Base-by-base conservation (phyloP, 306 rosid species). In the Cajanus cajan region DNA sequence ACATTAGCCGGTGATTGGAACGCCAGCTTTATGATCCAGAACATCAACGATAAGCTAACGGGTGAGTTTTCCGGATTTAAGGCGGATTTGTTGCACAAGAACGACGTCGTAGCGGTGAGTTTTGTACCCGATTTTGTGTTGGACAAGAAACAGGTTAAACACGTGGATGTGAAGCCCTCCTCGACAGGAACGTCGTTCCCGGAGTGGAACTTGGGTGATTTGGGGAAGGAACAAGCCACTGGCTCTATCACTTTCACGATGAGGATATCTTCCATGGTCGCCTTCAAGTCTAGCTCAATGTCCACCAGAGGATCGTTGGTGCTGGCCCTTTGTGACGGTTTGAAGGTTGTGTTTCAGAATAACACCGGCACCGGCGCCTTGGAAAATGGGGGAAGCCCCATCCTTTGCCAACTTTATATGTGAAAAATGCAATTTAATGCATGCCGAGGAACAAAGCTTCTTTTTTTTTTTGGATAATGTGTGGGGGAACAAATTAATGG, bases 331-430 rank as follows among this genome's bases (percentile, higher is more conserved):
- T 93, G 96, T 48, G 45, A 40, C 2, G 77, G 75, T 19, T 65
- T 91, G 82, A 87, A 81, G 76, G 70, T 93, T 66, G 55, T 15
- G n/a, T 87, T 89, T 47, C 34, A 40, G 25, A 81, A 77, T 15
- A 24, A 37, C n/a, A 37, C 82, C 2, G 12, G 0, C 2, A 19
- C 3, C 0, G 92, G 80, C 6, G 1, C 58, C 0, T 12, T 78
- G 58, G 45, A 50, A 3, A 19, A 45, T 48, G 39, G 9, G 6
- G 77, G 70, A 39, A 11, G 37, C 2, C 57, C 73, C 33, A 3
- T 57, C 19, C 6, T 2, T n/a, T 78, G 57, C 15, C 5, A 4
- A 18, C 13, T 76, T 68, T 76, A 7, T n/a, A 2, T 76, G 36
- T 82, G 51, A 82, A 28, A n/a, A 47, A 13, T 50, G 18, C 9